Evolutionary conservation across 208 protist species (phyloP).

Genomic region (Trypanosoma avium): DNA sequence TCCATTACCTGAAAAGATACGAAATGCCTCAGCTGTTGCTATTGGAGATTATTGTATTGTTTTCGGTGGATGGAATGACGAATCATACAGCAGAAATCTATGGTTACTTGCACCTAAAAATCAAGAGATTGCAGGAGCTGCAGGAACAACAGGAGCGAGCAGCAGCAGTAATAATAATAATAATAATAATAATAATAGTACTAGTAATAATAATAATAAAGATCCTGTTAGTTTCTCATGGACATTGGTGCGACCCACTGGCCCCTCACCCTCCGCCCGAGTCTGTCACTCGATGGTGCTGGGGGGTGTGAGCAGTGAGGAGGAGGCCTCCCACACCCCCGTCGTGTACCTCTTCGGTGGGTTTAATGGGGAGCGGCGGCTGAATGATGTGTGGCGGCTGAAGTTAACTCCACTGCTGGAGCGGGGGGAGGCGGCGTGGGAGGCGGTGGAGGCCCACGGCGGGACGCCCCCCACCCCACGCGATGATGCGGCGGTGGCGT

Average conservation of each 20-base stretch:
- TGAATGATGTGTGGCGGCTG: slow-evolving; percentile 68
- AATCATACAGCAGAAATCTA: slow-evolving; percentile 30
- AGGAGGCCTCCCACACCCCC: slow-evolving; percentile 3
- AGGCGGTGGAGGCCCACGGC: slow-evolving; percentile 22
- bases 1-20: slow-evolving; percentile 29
- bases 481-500: slow-evolving; percentile 43
- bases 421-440: slow-evolving; percentile 31
- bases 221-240: slow-evolving; percentile 21
- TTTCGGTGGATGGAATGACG: slow-evolving; percentile 43
- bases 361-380: slow-evolving; percentile 38
- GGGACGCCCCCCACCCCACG: slow-evolving; percentile 34
- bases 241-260: slow-evolving; percentile 15
- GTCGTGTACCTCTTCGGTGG: slow-evolving; percentile 65
- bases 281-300: slow-evolving; percentile 28
- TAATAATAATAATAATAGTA: not conserved
- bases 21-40: slow-evolving; percentile 31
- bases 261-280: slow-evolving; percentile 18
- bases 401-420: slow-evolving; percentile 27
- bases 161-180: not conserved
- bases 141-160: too few relatives aligned
- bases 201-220: slow-evolving; percentile 19
- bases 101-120: slow-evolving; percentile 31
- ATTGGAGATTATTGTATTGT: slow-evolving; percentile 40
- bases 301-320: slow-evolving; percentile 14
- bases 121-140: not conserved